Conservation (phyloP, 2,329 filamentous ascomycete species). For the Lecanosticta acicola region DNA sequence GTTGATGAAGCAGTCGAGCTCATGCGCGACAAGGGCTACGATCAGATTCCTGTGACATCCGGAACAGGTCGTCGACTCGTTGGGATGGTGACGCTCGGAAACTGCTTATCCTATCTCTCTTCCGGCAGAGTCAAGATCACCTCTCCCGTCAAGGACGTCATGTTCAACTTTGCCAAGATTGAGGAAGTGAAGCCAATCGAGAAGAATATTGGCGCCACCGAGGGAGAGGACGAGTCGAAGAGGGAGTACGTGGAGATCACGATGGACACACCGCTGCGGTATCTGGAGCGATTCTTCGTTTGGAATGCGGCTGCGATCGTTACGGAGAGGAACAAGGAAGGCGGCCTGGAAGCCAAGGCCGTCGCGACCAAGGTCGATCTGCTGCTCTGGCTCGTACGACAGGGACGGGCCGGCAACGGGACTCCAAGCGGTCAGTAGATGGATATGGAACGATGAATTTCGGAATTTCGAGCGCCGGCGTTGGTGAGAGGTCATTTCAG, state of each 20-base stretch:
- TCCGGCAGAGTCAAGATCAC: slow-evolving; percentile 69
- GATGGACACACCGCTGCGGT: slow-evolving; percentile 73
- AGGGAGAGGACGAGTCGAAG: slow-evolving; percentile 33
- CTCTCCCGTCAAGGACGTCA: slow-evolving; percentile 75
- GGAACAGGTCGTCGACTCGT: slow-evolving; percentile 65
- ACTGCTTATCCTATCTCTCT: slow-evolving; percentile 85
- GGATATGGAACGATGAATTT: not conserved
- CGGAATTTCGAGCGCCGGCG: not conserved
- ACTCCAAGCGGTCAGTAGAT: not conserved
- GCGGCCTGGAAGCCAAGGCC: slow-evolving; percentile 65
- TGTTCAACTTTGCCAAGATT: slow-evolving; percentile 91
- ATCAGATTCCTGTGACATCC: slow-evolving; percentile 86
- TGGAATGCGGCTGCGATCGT: slow-evolving; percentile 97
- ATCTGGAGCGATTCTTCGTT: slow-evolving; percentile 88
- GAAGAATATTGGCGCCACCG: slow-evolving; percentile 51
- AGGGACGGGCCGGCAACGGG: slow-evolving; percentile 35
- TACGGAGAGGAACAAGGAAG: slow-evolving; percentile 64
- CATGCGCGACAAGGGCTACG: slow-evolving; percentile 97
- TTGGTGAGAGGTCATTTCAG: not conserved
- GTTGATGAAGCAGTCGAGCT: slow-evolving; percentile 91
- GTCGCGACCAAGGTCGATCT: slow-evolving; percentile 96
- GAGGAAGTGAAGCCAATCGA: slow-evolving; percentile 89
- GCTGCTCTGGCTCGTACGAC: slow-evolving; percentile 82
- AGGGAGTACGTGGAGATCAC: slow-evolving; percentile 91
- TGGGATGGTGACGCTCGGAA: slow-evolving; percentile 89